Conservation (phyloP, 768 basidiomycete species). For the Mrakia hoshinonis region DNA sequence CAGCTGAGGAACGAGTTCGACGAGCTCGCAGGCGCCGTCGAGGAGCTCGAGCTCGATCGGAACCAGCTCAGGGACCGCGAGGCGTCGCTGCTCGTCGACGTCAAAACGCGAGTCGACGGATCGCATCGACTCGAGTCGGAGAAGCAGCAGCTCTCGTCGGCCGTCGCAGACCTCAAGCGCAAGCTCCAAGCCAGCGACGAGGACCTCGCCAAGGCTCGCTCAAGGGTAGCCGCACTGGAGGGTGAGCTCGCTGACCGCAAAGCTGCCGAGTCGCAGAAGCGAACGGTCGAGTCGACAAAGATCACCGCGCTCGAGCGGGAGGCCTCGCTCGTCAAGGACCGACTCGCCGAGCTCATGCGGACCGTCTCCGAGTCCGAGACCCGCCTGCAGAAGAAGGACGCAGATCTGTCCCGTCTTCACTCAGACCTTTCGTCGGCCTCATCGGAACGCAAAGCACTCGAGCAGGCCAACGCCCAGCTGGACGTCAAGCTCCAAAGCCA, state of each 20-base stretch:
- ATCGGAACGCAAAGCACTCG: neutral
- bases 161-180: slow-evolving; percentile 61
- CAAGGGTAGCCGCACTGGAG: slow-evolving; percentile 58
- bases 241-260: slow-evolving; percentile 51
- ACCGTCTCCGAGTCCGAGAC: slow-evolving; percentile 65
- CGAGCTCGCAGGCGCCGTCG: slow-evolving; percentile 21
- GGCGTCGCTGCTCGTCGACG: slow-evolving; percentile 52
- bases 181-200: slow-evolving; percentile 68
- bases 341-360: slow-evolving; percentile 66
- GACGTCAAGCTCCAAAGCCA: slow-evolving; percentile 33
- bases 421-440: slow-evolving; percentile 7
- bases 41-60: slow-evolving; percentile 60
- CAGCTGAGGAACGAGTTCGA: slow-evolving; percentile 29
- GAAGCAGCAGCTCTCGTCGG: slow-evolving; percentile 56
- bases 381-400: slow-evolving; percentile 58
- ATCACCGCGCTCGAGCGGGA: slow-evolving; percentile 55
- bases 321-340: slow-evolving; percentile 61
- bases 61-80: slow-evolving; percentile 60
- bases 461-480: slow-evolving; percentile 19
- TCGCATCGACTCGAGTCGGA: slow-evolving; percentile 54
- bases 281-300: slow-evolving; percentile 53
- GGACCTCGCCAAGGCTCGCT: slow-evolving; percentile 59
- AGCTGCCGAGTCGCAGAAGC: slow-evolving; percentile 51
- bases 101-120: slow-evolving; percentile 53
- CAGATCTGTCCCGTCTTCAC: slow-evolving; percentile 16